phyloP scores from a whole-genome alignment of 768 basidiomycete species.

The Psilocybe tampanensis region DNA sequence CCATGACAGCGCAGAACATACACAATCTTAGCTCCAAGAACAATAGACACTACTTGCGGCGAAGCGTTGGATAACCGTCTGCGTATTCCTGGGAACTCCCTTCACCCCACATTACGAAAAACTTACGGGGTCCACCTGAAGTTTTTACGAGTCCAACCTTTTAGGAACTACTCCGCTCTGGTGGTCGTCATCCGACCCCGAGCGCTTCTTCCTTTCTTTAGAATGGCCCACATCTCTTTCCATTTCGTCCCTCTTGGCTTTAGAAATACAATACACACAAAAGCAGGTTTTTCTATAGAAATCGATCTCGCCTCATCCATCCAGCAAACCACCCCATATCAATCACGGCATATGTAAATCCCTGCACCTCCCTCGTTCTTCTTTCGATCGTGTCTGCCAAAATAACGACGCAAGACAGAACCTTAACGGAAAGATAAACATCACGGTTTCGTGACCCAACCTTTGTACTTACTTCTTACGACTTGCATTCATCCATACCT shows the following conservation, averaged over 20 bases:
- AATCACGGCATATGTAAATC: not conserved
- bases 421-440: too few relatives aligned
- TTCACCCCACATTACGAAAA: too few relatives aligned
- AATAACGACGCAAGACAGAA: too few relatives aligned
- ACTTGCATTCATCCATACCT: not conserved
- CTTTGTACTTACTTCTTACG: too few relatives aligned
- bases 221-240: too few relatives aligned
- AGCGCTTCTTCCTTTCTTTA: too few relatives aligned
- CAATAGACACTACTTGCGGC: conserved; percentile 9
- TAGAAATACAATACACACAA: too few relatives aligned
- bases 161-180: not conserved
- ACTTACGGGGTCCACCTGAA: not conserved
- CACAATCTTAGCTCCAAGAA: conserved; percentile 6
- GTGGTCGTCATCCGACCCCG: too few relatives aligned
- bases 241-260: too few relatives aligned
- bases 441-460: too few relatives aligned
- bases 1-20: conserved; percentile 4
- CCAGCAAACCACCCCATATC: not conserved
- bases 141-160: not conserved
- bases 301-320: too few relatives aligned
- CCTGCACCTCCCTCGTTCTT: not conserved
- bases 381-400: not conserved
- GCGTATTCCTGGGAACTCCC: not conserved
- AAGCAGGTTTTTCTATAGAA: too few relatives aligned
- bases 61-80: conserved; percentile 11